Percentiles rank a stretch among this genome's conserved stretches.
Evolutionary conservation across 2,329 filamentous ascomycete genomes (phyloP).

Genomic region (Dendryphion nanum): DNA sequence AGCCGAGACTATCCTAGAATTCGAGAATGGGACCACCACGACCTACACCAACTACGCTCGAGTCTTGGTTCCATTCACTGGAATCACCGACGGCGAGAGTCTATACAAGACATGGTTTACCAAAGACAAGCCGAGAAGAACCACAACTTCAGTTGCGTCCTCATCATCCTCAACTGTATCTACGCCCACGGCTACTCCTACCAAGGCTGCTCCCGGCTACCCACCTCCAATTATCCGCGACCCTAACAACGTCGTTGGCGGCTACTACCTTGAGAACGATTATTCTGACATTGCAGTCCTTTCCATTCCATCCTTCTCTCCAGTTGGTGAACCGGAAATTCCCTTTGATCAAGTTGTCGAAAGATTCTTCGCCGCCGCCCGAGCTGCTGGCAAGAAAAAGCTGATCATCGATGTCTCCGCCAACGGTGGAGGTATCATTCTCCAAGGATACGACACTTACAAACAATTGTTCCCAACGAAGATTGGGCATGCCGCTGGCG

Average conservation of each 20-base stretch:
- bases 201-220: constrained; percentile 42
- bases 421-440: constrained; percentile 59
- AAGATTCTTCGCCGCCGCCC: constrained; percentile 44
- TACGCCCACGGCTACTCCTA: constrained; percentile 14
- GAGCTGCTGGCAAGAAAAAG: constrained; percentile 56
- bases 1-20: constrained; percentile 43
- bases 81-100: constrained; percentile 43
- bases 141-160: constrained; percentile 3
- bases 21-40: constrained; percentile 45
- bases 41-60: constrained; percentile 46
- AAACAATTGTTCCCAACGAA: constrained; percentile 54
- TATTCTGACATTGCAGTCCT: constrained; percentile 49
- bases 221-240: constrained; percentile 45
- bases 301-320: constrained; percentile 44
- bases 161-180: constrained; percentile 11
- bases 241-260: constrained; percentile 44
- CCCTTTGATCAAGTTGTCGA: constrained; percentile 44
- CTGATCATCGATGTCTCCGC: constrained; percentile 59
- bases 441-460: constrained; percentile 63
- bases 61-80: constrained; percentile 41
- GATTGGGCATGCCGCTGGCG: constrained; percentile 49
- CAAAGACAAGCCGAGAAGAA: constrained; percentile 19
- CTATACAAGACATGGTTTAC: constrained; percentile 40
- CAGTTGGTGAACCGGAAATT: constrained; percentile 24
- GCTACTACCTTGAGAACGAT: constrained; percentile 47